Evolutionary conservation across 192 early-diverging fungal species (phyloP), one percentile per base, ranked within the genome.

Genomic region (Podila clonocystis): DNA sequence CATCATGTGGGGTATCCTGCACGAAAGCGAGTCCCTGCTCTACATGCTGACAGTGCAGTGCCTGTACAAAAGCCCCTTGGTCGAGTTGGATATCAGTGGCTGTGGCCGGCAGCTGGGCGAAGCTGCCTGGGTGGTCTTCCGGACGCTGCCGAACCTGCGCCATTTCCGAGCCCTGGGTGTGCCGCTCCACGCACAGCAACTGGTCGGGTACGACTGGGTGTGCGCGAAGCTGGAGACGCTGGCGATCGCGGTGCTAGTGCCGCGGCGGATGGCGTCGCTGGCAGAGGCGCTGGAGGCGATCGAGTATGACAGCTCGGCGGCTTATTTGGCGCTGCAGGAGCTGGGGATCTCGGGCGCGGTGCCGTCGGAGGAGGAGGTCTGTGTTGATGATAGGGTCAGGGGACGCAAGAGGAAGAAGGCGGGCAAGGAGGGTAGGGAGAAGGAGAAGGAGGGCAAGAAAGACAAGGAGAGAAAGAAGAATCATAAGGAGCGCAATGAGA

Each of bases 131-230:
- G 52, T 55, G 22, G 52, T 55, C 20, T 55, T 55, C 9, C 52
- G 52, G 52, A 55, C 52, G 8, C 52, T 55, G 52, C 52, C 52
- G n/a, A 55, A 55, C 22, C 52, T 55, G 11, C n/a, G 22, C 3
- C 52, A 55, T 9, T 55, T 55, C n/a, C n/a, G 52, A 55, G 52
- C 52, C 20, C 17, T 55, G 52, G 52, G 52, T 5, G 52, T 55
- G 24, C 52, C 52, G 20, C 24, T 55, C n/a, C n/a, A 55, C 3
- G 52, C 52, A 9, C 52, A 55, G 24, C 24, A 24, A 22, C 52
- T 55, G 20, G 52, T 55, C n/a, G 52, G 52, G 52, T 55, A 55
- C 17, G 52, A 55, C 52, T 55, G 52, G 52, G 52, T 55, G 52
- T 55, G 52, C 24, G 5, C 19, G 1, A 24, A 55, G n/a, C 22